Evolutionary conservation across 225 moss, liverwort and hornwort species (phyloP).

Genomic region (Polytrichum formosum): DNA sequence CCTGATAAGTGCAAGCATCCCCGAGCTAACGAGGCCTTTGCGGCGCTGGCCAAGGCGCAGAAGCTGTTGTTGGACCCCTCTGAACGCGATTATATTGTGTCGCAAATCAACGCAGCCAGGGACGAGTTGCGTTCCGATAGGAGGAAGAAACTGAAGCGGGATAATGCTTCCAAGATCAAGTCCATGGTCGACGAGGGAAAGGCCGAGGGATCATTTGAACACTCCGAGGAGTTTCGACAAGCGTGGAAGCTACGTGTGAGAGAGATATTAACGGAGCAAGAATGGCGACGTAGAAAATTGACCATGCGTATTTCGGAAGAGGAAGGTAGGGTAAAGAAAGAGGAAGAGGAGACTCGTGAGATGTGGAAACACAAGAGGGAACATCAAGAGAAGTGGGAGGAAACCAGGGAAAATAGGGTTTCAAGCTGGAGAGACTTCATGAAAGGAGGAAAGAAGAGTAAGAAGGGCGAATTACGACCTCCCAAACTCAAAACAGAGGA

Average conservation of each 20-base stretch:
- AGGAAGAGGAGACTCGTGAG: slow-evolving; percentile 97
- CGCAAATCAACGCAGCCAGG: slow-evolving; percentile 82
- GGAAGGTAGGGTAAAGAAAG: slow-evolving; percentile 96
- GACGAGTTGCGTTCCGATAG: slow-evolving; percentile 89
- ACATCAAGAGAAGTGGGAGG: slow-evolving; percentile 99
- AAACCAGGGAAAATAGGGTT: slow-evolving; percentile 96
- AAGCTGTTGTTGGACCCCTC: slow-evolving; percentile 79
- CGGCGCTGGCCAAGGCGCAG: slow-evolving; percentile 93
- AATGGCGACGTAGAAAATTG: slow-evolving; percentile 95
- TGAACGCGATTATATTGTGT: slow-evolving; percentile 89
- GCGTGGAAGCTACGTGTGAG: slow-evolving; percentile 97
- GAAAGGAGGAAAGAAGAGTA: slow-evolving; percentile 98
- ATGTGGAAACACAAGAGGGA: slow-evolving; percentile 99
- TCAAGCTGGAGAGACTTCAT: slow-evolving; percentile 99
- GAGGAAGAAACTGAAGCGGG: slow-evolving; percentile 91
- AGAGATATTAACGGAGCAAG: slow-evolving; percentile 95
- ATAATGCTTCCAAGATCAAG: slow-evolving; percentile 97
- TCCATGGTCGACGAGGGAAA: slow-evolving; percentile 99
- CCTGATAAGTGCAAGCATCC: slow-evolving; percentile 99
- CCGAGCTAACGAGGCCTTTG: slow-evolving; percentile 85
- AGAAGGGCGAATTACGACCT: slow-evolving; percentile 91
- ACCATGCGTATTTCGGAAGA: slow-evolving; percentile 99
- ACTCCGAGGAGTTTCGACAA: slow-evolving; percentile 85
- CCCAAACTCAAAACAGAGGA: slow-evolving; percentile 99
- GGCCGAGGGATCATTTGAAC: slow-evolving; percentile 79